Conservation (phyloP, 1,284 basidiomycete genomes). For the Sporisorium reilianum region DNA sequence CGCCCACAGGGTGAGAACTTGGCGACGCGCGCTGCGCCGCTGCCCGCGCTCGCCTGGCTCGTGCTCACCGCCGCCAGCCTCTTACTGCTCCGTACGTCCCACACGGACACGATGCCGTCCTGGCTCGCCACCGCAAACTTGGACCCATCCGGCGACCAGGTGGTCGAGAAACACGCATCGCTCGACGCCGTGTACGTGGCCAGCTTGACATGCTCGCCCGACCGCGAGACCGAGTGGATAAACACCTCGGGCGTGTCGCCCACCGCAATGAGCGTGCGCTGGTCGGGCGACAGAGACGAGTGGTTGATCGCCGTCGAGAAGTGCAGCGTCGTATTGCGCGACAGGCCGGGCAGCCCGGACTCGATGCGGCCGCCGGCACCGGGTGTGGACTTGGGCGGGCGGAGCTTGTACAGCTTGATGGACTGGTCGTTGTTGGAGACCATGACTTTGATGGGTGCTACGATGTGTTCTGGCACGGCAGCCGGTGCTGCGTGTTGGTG, state of each 20-base stretch:
- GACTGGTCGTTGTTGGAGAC: conserved; percentile 85
- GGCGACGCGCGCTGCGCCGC: conserved; percentile 53
- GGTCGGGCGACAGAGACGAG: conserved; percentile 78
- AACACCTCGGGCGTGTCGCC: conserved; percentile 86
- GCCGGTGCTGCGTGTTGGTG: not conserved
- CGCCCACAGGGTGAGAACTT: conserved; percentile 58
- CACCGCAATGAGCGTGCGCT: conserved; percentile 82
- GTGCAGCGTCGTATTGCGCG: conserved; percentile 41
- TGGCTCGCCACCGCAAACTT: conserved; percentile 88
- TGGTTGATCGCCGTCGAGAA: conserved; percentile 57
- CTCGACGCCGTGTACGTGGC: conserved; percentile 67
- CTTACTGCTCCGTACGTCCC: conserved; percentile 69
- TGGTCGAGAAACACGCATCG: conserved; percentile 80
- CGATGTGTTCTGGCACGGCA: not conserved
- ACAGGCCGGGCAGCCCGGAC: conserved; percentile 74
- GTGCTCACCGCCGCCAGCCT: conserved; percentile 57
- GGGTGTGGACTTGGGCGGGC: conserved; percentile 41
- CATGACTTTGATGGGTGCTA: conserved; percentile 71
- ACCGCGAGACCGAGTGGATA: conserved; percentile 57
- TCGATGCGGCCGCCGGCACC: conserved; percentile 67
- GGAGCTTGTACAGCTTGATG: conserved; percentile 75
- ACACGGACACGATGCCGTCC: conserved; percentile 80
- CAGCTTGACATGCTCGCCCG: conserved; percentile 48
- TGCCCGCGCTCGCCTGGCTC: conserved; percentile 32
- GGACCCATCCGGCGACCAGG: conserved; percentile 81